Percentiles rank a stretch among this genome's conserved stretches.
Evolutionary conservation across 2,329 filamentous ascomycete species (phyloP).

Genomic region (Aspergillus luchuensis): DNA sequence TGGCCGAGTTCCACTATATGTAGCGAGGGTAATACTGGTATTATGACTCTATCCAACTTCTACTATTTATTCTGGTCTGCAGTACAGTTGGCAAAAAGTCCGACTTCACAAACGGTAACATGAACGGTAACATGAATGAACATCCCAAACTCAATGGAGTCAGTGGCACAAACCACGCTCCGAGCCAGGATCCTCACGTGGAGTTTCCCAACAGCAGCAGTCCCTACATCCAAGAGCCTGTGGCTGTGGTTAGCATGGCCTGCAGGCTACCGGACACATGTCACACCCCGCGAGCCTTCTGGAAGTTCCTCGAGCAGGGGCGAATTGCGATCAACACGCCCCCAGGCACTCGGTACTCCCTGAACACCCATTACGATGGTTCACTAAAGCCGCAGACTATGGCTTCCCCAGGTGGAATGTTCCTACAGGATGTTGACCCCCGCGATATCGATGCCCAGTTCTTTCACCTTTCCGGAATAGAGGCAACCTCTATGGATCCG

Average conservation of each 20-base stretch:
- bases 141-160: too few relatives aligned
- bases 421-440: conserved; percentile 26
- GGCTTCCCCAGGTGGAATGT: conserved; percentile 17
- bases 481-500: conserved; percentile 17
- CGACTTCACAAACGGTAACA: too few relatives aligned
- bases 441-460: conserved; percentile 32
- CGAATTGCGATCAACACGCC: neutral
- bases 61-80: too few relatives aligned
- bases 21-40: too few relatives aligned
- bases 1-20: too few relatives aligned
- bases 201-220: too few relatives aligned
- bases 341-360: conserved; percentile 1
- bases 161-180: neutral
- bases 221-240: conserved; percentile 8
- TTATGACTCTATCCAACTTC: too few relatives aligned
- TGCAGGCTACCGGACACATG: conserved; percentile 15
- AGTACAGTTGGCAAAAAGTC: too few relatives aligned
- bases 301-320: conserved; percentile 13
- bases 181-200: too few relatives aligned
- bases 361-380: conserved; percentile 9
- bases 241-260: conserved; percentile 19
- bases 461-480: conserved; percentile 27
- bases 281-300: conserved; percentile 9
- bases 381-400: conserved; percentile 8
- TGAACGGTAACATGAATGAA: too few relatives aligned